Evolutionary conservation across 805 yeast genomes (phyloP).

Genomic region (Cyberlindnera petersonii): DNA sequence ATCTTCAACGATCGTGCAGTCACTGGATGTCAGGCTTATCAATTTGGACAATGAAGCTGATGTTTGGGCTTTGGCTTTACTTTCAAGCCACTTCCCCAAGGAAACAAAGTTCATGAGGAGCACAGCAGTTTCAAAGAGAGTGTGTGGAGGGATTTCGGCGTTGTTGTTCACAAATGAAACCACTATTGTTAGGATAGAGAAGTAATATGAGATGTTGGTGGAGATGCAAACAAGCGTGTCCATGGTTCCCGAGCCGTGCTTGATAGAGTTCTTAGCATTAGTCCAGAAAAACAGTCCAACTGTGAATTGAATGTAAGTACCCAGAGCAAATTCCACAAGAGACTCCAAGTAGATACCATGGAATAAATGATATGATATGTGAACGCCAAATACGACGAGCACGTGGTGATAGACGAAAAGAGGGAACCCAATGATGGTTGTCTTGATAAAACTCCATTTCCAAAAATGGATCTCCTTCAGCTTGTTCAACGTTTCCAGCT

Average conservation of each 20-base stretch:
- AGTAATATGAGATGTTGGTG: conserved; percentile 71
- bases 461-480: conserved; percentile 71
- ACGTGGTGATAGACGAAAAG: conserved; percentile 49
- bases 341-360: conserved; percentile 66
- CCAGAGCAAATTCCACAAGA: conserved; percentile 52
- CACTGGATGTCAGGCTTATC: conserved; percentile 74
- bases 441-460: conserved; percentile 50
- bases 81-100: conserved; percentile 88
- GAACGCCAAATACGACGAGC: conserved; percentile 36
- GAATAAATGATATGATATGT: conserved; percentile 29
- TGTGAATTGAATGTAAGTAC: conserved; percentile 53
- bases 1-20: conserved; percentile 60
- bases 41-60: conserved; percentile 82
- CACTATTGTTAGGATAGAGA: conserved; percentile 63
- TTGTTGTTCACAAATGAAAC: conserved; percentile 42
- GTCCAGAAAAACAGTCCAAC: conserved; percentile 67
- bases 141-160: conserved; percentile 49
- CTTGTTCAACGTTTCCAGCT: conserved; percentile 63
- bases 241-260: conserved; percentile 80
- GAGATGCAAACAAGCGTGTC: conserved; percentile 85
- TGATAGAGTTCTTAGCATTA: conserved; percentile 61
- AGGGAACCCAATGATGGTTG: conserved; percentile 60
- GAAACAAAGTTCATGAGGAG: conserved; percentile 84
- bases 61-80: conserved; percentile 89
- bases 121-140: conserved; percentile 79